A percentile compares a stretch with the other conserved stretches of the same genome.
Evolutionary conservation across 192 early-diverging fungal species (phyloP).

Genomic region (Mortierella hygrophila): DNA sequence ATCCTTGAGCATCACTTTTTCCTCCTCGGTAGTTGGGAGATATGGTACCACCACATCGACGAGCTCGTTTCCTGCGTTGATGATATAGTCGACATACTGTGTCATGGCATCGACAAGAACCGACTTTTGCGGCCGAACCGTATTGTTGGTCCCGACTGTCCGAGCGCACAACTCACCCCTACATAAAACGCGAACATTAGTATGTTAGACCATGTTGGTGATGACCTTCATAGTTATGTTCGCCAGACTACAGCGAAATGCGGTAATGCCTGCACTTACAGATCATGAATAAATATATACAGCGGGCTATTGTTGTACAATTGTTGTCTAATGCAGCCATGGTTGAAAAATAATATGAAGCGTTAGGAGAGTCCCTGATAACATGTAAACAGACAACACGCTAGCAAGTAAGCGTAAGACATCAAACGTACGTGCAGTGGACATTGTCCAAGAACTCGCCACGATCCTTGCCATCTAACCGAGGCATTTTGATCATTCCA

Average conservation of each 20-base stretch:
- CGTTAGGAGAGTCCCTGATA: neutral
- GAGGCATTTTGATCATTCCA: conserved; percentile 48
- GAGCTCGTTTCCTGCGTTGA: conserved; percentile 31
- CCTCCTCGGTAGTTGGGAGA: conserved; percentile 44
- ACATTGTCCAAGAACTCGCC: conserved; percentile 45
- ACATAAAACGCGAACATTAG: neutral
- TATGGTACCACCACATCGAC: conserved; percentile 45
- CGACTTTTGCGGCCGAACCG: conserved; percentile 34
- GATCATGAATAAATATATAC: conserved; percentile 59
- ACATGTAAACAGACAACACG: too few species aligned
- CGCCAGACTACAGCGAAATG: neutral
- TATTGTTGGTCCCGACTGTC: conserved; percentile 24
- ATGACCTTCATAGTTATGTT: neutral
- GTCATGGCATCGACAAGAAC: conserved; percentile 36
- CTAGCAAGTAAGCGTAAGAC: neutral
- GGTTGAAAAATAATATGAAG: neutral
- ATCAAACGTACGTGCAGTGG: conserved; percentile 52
- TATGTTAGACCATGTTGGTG: neutral
- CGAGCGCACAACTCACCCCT: conserved; percentile 38
- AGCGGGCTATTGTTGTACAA: conserved; percentile 37
- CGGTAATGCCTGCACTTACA: conserved; percentile 35
- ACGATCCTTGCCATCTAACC: conserved; percentile 23
- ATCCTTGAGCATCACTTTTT: conserved; percentile 36
- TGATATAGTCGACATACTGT: conserved; percentile 39
- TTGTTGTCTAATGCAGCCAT: conserved; percentile 18